phyloP scores from a whole-genome alignment of 1,139 yeast species.

The Suhomyces coccinellae region DNA sequence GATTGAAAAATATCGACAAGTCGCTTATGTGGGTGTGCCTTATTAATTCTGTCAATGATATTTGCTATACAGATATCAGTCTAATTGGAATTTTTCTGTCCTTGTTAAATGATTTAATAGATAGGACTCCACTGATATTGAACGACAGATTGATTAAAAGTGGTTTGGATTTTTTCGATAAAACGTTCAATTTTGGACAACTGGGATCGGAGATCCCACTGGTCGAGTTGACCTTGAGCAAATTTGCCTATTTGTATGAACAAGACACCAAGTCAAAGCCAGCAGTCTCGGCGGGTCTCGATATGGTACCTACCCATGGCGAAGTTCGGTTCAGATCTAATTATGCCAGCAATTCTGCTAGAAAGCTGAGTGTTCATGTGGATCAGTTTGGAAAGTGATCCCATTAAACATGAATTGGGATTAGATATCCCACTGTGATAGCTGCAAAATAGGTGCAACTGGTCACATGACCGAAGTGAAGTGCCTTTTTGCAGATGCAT shows the following conservation, averaged over 20 bases:
- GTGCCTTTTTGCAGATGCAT: no score
- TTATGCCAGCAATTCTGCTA: slow-evolving; percentile 18
- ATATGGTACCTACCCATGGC: not conserved
- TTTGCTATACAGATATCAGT: slow-evolving; percentile 31
- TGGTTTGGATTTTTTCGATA: slow-evolving; percentile 26
- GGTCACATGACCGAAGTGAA: no score
- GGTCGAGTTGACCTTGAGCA: not conserved
- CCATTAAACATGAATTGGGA: not conserved
- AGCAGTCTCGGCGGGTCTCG: not conserved
- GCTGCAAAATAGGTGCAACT: not conserved
- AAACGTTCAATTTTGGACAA: slow-evolving; percentile 20
- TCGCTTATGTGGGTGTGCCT: slow-evolving; percentile 30
- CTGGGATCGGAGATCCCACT: not conserved
- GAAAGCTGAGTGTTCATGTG: slow-evolving; percentile 35
- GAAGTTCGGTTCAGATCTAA: not conserved
- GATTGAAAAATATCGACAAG: slow-evolving; percentile 5
- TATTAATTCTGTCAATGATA: slow-evolving; percentile 32
- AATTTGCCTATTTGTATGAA: slow-evolving; percentile 2
- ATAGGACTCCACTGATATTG: slow-evolving; percentile 11
- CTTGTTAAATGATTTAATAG: slow-evolving; percentile 22
- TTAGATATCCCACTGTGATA: not conserved
- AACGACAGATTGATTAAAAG: slow-evolving; percentile 25
- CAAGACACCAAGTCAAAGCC: not conserved
- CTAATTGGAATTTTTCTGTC: slow-evolving; percentile 22
- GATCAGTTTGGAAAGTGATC: slow-evolving; percentile 23